A percentile compares a stretch with the other conserved stretches of the same genome.
phyloP scores from a whole-genome alignment of 2,329 filamentous ascomycete genomes.

The Xylariales sp. region DNA sequence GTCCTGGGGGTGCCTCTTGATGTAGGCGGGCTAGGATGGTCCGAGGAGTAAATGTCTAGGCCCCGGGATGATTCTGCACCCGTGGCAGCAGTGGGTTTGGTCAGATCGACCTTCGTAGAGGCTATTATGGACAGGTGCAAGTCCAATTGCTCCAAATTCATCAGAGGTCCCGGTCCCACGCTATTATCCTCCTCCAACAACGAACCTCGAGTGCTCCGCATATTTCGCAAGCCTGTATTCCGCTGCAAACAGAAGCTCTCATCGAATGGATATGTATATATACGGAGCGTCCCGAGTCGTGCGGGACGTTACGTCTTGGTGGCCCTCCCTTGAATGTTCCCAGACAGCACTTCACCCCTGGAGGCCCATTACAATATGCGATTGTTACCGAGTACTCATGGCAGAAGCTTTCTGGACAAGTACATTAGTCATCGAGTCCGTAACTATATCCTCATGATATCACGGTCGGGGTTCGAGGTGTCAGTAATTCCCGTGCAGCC shows the following conservation, averaged over 20 bases:
- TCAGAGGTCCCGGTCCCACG: conserved; percentile 15
- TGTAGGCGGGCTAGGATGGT: conserved; percentile 12
- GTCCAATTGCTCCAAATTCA: conserved; percentile 22
- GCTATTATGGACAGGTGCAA: conserved; percentile 21
- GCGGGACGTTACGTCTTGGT: conserved; percentile 18
- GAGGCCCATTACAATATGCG: conserved; percentile 14
- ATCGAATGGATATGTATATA: too few species aligned
- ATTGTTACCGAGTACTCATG: conserved; percentile 15
- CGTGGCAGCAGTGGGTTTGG: conserved; percentile 12
- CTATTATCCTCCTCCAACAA: conserved; percentile 21
- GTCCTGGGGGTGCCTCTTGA: conserved; percentile 20
- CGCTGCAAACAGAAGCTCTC: conserved; percentile 16
- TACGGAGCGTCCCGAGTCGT: conserved; percentile 21
- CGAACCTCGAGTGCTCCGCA: conserved; percentile 21
- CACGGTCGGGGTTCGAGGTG: too few species aligned
- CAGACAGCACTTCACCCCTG: conserved; percentile 11
- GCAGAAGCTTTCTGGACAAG: conserved; percentile 14
- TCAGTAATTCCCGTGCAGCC: too few species aligned
- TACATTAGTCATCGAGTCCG: conserved; percentile 6
- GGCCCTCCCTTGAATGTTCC: conserved; percentile 12
- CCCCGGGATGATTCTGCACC: conserved; percentile 17
- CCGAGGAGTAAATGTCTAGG: conserved; percentile 15
- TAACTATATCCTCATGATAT: not conserved
- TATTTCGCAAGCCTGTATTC: conserved; percentile 19
- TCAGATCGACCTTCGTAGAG: conserved; percentile 15